Base-by-base conservation (phyloP, 352 stramenopile genomes). In the Chrysophaeum taylorii region DNA sequence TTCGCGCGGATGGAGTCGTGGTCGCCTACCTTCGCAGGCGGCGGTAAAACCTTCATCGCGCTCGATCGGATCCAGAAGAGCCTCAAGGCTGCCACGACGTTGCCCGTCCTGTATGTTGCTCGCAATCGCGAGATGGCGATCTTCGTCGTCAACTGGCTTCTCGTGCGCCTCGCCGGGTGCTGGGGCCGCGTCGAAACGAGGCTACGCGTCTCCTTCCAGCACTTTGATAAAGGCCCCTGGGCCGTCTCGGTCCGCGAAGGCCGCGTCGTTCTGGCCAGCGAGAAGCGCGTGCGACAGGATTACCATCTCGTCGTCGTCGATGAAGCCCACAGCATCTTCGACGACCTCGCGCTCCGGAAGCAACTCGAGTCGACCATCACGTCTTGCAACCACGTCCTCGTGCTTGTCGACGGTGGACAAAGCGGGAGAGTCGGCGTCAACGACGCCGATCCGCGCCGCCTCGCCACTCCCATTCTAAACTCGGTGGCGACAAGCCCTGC, bases 141-240 rank as follows among this genome's bases (percentile, higher is more conserved):
- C 52, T 63, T 63, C 33, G 52, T 63, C 7, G 25, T 15, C 52
- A 63, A 63, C 27, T 63, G 52, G 52, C 52, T 63, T 31, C 27
- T 63, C 52, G 52, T 63, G 9, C 27, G 27, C 12, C n/a, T 12
- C 12, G 27, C 27, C 7, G 27, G 7, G 25, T 39, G 5, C 7
- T 25, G 27, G 27, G 2, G 14, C 27, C 29, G 23, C 33, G 52
- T 63, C 33, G 25, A 14, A 7, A 31, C 36, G 2, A 25, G 52
- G 27, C 9, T 63, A 7, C 25, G 9, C 52, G 52, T 63, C 9
- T 23, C 39, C 27, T 25, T 63, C 4, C 9, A 25, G 52, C 52
- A 15, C 27, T 63, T 63, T 63, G 25, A 36, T 5, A 7, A 31
- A 15, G 52, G 52, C 5, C 52, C 52, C 27, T 31, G 7, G 9